A percentile compares a stretch with the other conserved stretches of the same genome.
These are phyloP conservation scores for Carex scoparia DNA, from an alignment of 176 grass and related monocot genomes.

Conservation along the genomic window DNA sequence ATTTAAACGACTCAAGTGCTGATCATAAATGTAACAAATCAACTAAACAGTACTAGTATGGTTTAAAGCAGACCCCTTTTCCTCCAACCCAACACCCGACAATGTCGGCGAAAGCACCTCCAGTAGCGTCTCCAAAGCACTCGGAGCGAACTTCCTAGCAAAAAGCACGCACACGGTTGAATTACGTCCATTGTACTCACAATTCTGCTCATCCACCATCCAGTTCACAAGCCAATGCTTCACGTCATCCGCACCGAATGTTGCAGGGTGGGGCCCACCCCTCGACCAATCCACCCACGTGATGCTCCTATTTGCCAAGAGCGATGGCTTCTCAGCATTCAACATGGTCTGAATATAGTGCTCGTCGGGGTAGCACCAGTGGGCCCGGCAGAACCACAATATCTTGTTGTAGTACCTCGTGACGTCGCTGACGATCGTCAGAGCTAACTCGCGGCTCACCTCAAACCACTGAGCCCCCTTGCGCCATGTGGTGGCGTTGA, in stretches of 20 bases:
- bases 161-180: constrained; percentile 57
- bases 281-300: constrained; percentile 89
- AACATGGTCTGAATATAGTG: constrained; percentile 90
- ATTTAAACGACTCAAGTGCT: neutral
- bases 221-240: constrained; percentile 47
- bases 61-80: neutral
- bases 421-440: constrained; percentile 51
- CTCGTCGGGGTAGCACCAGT: constrained; percentile 77
- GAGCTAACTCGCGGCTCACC: constrained; percentile 49
- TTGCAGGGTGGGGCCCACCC: constrained; percentile 85
- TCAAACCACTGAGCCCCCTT: constrained; percentile 90
- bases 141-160: constrained; percentile 77
- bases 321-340: constrained; percentile 47
- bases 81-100: constrained; percentile 31
- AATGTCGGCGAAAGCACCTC: constrained; percentile 44
- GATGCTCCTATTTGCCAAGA: constrained; percentile 71
- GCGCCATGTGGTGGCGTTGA: constrained; percentile 57
- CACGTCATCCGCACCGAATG: constrained; percentile 58
- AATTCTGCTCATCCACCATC: constrained; percentile 38
- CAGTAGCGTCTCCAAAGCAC: constrained; percentile 61
- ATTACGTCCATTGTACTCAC: constrained; percentile 61
- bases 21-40: neutral
- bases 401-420: constrained; percentile 68
- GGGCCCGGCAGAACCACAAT: constrained; percentile 64
- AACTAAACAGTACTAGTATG: neutral